Base-by-base conservation (phyloP, 352 stramenopile species). In the Phytophthora litchii region DNA sequence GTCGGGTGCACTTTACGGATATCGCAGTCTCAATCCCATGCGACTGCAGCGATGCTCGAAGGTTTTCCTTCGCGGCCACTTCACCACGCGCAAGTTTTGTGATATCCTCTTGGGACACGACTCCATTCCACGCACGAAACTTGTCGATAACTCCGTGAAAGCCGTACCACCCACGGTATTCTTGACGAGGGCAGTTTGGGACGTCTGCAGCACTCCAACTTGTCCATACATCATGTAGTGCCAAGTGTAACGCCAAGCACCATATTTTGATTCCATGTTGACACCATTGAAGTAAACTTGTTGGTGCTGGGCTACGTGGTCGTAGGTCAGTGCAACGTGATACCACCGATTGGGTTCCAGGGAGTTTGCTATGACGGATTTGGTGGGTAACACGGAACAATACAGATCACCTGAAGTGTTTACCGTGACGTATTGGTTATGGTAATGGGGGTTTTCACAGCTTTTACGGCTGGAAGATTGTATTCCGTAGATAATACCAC, bases 121-220 rank as follows among this genome's bases (percentile, higher is more conserved):
- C 34, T 17, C 55, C 59, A 44, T 45, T 34, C 66, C 66, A 83
- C 13, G 65, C 23, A 8, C 64, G 67, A 21, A 80, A 74, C 13
- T 46, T 51, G 31, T 80, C 60, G 12, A 83, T 36, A 3, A 78
- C 10, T 3, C 70, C 74, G 17, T 72, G 42, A 20, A 76, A 83
- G 6, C 48, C 61, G 52, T 67, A 68, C 70, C 67, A 83, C 0
- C 57, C 49, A 12, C n/a, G 12, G 14, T 34, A 35, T 8, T 14
- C 19, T 49, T 36, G 42, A 3, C 11, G 32, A 41, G 34, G 50
- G 45, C 12, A 48, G 21, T 64, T 38, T 5, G 40, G n/a, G 4
- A 13, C 38, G 3, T 42, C 55, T 4, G 31, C 45, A 4, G 34
- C 51, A 4, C 61, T 60, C 20, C 70, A 2, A 76, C n/a, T 41